Evolutionary conservation across 352 stramenopile genomes (phyloP), one percentile per base, ranked within the genome.

Genomic region (Globisporangium echinulatum): DNA sequence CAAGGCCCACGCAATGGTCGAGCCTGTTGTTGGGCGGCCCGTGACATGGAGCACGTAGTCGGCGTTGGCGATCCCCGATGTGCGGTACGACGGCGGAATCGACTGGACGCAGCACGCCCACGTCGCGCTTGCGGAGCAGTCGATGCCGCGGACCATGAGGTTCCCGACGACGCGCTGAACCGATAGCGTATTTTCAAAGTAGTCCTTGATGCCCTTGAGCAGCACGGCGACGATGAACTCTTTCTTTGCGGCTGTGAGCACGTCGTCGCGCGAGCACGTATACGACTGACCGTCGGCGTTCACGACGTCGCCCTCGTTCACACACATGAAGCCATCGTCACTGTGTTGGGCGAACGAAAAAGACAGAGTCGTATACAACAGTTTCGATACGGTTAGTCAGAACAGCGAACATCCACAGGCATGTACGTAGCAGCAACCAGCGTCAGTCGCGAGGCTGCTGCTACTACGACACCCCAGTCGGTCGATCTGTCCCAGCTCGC

Each of bases 31-130:
- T 4, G 84, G 84, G 6, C 84, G 79, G 0, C 68, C 75, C 5
- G 84, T 94, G 15, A 94, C 84, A 37, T 94, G 81, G 15, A 94
- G 68, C 38, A 92, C 63, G 58, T 81, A 94, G 62, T 94, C 84
- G 7, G 84, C 78, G 47, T 88, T 79, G 0, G 79, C 59, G 17
- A 92, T 71, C 2, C 82, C 84, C 4, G 72, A 57, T 0, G 70
- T 79, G 17, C 67, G 67, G 55, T 88, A 88, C 7, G 63, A 71
- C 6, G 55, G 36, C 19, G 82, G 77, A 42, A 91, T 83, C 3
- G 70, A 68, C 7, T 54, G 63, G 3, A 64, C 60, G 44, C 84
- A 94, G 64, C 84, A 94, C 6, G 82, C 82, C 82, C 82, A 92
- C 44, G 79, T 68, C 0, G 73, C 70, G 1, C 60, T 56, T 0